phyloP scores from a whole-genome alignment of 495 filamentous ascomycete genomes.

The Xylaria flabelliformis region DNA sequence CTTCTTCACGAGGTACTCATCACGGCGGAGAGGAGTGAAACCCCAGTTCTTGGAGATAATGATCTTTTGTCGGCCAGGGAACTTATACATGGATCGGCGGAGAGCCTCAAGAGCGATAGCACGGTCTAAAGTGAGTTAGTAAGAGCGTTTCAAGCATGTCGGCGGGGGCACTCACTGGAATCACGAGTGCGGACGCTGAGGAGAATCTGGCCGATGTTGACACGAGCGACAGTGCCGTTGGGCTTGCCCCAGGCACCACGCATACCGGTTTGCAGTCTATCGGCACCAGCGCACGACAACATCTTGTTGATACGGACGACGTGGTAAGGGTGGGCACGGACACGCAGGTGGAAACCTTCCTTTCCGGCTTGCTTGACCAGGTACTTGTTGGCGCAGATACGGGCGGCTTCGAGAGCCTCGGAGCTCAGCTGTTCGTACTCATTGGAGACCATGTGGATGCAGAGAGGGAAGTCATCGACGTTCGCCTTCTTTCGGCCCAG shows the following conservation, averaged over 20 bases:
- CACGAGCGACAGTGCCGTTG: slow-evolving; percentile 95
- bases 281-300: slow-evolving; percentile 99
- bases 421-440: slow-evolving; percentile 99
- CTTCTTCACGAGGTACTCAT: slow-evolving; percentile 94
- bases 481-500: slow-evolving; percentile 97
- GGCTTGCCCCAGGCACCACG: slow-evolving; percentile 99
- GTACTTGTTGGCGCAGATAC: slow-evolving; percentile 99
- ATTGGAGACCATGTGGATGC: slow-evolving; percentile 99
- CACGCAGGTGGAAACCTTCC: slow-evolving; percentile 98
- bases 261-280: slow-evolving; percentile 99
- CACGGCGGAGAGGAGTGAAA: slow-evolving; percentile 95
- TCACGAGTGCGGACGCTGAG: slow-evolving; percentile 96
- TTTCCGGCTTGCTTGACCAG: slow-evolving; percentile 96
- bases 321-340: slow-evolving; percentile 98
- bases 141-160: not conserved
- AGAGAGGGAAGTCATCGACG: slow-evolving; percentile 98
- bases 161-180: slow-evolving; percentile 61
- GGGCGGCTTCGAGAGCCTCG: slow-evolving; percentile 97
- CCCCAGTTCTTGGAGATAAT: slow-evolving; percentile 99
- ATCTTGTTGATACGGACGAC: slow-evolving; percentile 99
- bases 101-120: slow-evolving; percentile 96
- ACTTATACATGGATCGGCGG: slow-evolving; percentile 99
- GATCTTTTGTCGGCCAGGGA: slow-evolving; percentile 99
- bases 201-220: slow-evolving; percentile 99
- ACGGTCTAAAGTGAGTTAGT: slow-evolving; percentile 65